Evolutionary conservation across 768 basidiomycete genomes (phyloP), one percentile per base, ranked within the genome.

Genomic region (Lentinula raphanica): DNA sequence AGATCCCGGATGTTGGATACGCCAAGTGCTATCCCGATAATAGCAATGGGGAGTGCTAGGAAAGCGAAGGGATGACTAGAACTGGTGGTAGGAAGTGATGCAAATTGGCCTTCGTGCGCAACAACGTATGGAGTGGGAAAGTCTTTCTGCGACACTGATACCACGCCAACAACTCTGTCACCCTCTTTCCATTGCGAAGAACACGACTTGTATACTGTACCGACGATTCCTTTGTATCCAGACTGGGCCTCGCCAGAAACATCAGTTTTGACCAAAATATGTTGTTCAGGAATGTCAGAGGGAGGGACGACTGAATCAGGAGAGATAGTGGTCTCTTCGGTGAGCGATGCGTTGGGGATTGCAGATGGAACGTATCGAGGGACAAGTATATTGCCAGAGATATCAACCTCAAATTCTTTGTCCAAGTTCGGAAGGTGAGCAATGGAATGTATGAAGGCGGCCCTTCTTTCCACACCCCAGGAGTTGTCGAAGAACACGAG

Each of bases 71-170:
- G 3, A 21, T 25, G 27, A n/a, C 31, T 21, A 0, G 38, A 6
- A 12, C 12, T 36, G 5, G 50, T 36, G 19, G 31, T 6, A 1
- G 21, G 38, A 19, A 53, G 23, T 5, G 38, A 53, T 2, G 50
- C 50, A 19, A 53, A 53, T 13, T 53, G 50, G 5, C 50, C 50
- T 39, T 53, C 32, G 13, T 53, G 50, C 7, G 38, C 50, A 17
- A 53, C 50, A n/a, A 53, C 19, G 50, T 53, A 53, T n/a, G 31
- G 32, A 23, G 29, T 53, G 5, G 50, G 50, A 21, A 53, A 53
- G 19, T 53, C 50, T 32, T 36, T 53, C 50, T 53, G 28, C 9
- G n/a, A 7, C 17, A 21, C 50, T 32, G 50, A 12, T 15, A 53
- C 32, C 32, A 53, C 31, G 8, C 50, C 50, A n/a, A 53, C 38